Evolutionary conservation across 2,329 filamentous ascomycete species (phyloP), one percentile per base, ranked within the genome.

Genomic region (Blumeria graminis): DNA sequence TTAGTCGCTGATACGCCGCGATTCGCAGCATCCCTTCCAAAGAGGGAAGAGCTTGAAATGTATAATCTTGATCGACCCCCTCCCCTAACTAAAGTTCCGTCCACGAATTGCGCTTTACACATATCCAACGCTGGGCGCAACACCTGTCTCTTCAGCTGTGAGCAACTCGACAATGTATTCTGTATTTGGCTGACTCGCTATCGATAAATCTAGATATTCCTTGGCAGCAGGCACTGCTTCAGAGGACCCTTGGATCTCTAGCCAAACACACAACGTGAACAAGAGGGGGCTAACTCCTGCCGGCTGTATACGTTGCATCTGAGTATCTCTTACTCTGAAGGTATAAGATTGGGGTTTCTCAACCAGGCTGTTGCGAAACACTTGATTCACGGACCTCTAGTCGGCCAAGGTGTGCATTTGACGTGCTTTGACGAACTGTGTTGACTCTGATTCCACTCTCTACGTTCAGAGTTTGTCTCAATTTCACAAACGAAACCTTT

Each of bases 301-400:
- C 14, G 34, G 8, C 34, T 45, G 16, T 56, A 48, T 32, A 38
- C 39, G 18, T 53, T 53, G 52, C 56, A 36, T 57, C 45, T 50
- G 54, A 52, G 34, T 55, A 57, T 56, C 48, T 57, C 51, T 13
- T 32, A 14, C 35, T 45, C 14, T 46, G 51, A 54, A 14, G 7
- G 54, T 22, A 55, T 41, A 33, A 55, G 22, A 55, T 56, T 34
- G 57, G 13, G 18, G 39, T 57, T 58, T 60, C 59, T 56, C 55
- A 62, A 62, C 60, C 59, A 60, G 48, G 41, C 50, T 65, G 66
- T 67, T 65, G 62, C 68, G 65, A 70, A 70, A 70, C 67, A 64
- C 62, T 58, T 58, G 59, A 58, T 63, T 62, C 65, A 68, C 65
- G 64, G 65, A 62, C 66, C 68, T 66, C 65, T 58, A 60, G 65